Percentiles rank a stretch among this genome's conserved stretches.
phyloP scores from a whole-genome alignment of 805 yeast genomes.

The Lachancea mirantina region DNA sequence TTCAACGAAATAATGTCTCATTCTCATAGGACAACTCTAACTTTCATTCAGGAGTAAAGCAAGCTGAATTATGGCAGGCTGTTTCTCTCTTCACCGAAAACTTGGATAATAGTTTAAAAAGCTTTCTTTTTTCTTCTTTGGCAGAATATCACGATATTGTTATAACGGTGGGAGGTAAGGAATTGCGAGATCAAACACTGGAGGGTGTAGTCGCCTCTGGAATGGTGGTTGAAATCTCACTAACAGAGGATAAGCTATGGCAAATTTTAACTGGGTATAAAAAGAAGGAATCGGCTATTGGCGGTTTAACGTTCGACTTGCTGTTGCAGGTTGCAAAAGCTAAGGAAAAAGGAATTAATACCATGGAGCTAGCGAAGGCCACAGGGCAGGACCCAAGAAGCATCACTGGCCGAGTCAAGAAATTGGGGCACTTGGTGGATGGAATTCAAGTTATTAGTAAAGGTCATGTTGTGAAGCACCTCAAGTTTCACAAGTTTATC shows the following conservation, averaged over 20 bases:
- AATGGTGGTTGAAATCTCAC: slow-evolving; percentile 24
- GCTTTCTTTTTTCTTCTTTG: slow-evolving; percentile 18
- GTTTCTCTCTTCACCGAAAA: slow-evolving; percentile 8
- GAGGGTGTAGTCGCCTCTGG: background rate
- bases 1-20: background rate
- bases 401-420: slow-evolving; percentile 53
- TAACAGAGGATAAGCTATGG: slow-evolving; percentile 53
- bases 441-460: slow-evolving; percentile 35
- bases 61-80: slow-evolving; percentile 16
- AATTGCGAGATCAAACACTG: background rate
- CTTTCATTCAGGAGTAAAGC: slow-evolving; percentile 11
- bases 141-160: slow-evolving; percentile 13
- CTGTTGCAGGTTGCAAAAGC: slow-evolving; percentile 53
- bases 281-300: slow-evolving; percentile 45
- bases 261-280: slow-evolving; percentile 49
- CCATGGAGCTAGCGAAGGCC: slow-evolving; percentile 46
- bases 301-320: slow-evolving; percentile 48
- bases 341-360: slow-evolving; percentile 50
- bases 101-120: slow-evolving; percentile 12
- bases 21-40: slow-evolving; percentile 3
- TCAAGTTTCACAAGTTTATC: slow-evolving; percentile 43
- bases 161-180: slow-evolving; percentile 1
- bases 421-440: slow-evolving; percentile 44
- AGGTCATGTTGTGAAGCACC: slow-evolving; percentile 47
- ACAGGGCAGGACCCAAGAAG: slow-evolving; percentile 70